Evolutionary conservation across 352 stramenopile genomes (phyloP).

Genomic region (Hyaloperonospora brassicae): DNA sequence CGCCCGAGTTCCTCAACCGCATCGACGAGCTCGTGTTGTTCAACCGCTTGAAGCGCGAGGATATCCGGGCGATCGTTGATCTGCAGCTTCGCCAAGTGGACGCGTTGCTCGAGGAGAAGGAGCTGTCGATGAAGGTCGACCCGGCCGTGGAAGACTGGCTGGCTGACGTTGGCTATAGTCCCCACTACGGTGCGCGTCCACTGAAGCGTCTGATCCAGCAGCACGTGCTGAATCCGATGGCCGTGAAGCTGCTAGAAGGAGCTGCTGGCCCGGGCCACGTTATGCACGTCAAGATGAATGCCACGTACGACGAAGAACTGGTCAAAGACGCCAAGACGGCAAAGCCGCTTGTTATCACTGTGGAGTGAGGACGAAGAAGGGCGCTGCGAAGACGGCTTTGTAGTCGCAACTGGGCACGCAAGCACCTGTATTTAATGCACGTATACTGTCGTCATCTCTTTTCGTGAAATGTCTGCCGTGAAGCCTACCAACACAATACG

Average conservation of each 20-base stretch:
- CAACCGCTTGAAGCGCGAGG: slow-evolving; percentile 87
- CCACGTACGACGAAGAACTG: slow-evolving; percentile 45
- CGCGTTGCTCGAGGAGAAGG: slow-evolving; percentile 84
- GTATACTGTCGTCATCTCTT: too few species aligned
- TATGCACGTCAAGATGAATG: slow-evolving; percentile 62
- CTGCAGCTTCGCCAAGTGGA: slow-evolving; percentile 91
- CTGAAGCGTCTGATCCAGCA: slow-evolving; percentile 95
- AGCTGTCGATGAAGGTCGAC: slow-evolving; percentile 87
- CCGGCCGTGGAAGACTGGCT: slow-evolving; percentile 90
- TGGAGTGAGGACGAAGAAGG: slow-evolving; percentile 8
- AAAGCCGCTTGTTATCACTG: slow-evolving; percentile 32
- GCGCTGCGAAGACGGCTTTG: too few species aligned
- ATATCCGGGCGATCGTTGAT: slow-evolving; percentile 92
- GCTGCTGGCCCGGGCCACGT: slow-evolving; percentile 71
- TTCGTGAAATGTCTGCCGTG: too few species aligned
- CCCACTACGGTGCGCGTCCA: slow-evolving; percentile 92
- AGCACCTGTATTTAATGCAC: too few species aligned
- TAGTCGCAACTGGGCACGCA: too few species aligned
- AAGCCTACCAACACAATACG: too few species aligned
- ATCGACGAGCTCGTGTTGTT: slow-evolving; percentile 98
- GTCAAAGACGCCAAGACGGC: slow-evolving; percentile 28
- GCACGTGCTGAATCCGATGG: slow-evolving; percentile 92
- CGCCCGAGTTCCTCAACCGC: slow-evolving; percentile 97
- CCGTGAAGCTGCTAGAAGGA: slow-evolving; percentile 84
- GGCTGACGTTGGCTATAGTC: slow-evolving; percentile 91